These are phyloP conservation scores for Xylaria bambusicola DNA, from an alignment of 495 filamentous ascomycete species.

Conservation along the genomic window DNA sequence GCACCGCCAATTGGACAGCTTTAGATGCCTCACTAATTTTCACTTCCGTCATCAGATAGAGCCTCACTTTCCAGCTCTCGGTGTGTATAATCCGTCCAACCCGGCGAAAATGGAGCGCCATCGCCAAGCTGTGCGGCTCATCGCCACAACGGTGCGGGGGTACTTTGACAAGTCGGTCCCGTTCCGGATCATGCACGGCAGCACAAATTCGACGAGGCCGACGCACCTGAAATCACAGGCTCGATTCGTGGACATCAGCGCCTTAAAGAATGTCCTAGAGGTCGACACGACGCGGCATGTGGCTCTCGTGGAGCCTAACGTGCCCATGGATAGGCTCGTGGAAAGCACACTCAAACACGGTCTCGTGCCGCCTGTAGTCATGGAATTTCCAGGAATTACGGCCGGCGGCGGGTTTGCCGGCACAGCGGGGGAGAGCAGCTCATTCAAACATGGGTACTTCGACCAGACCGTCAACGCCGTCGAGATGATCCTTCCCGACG, in stretches of 20 bases:
- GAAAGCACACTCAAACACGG: constrained; percentile 52
- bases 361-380: constrained; percentile 58
- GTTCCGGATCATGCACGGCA: constrained; percentile 78
- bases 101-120: constrained; percentile 48
- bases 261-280: constrained; percentile 36
- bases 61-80: too few relatives aligned
- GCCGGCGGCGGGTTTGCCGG: constrained; percentile 64
- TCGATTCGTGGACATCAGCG: constrained; percentile 45
- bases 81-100: too few relatives aligned
- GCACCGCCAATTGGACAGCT: background rate
- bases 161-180: constrained; percentile 60
- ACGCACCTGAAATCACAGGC: constrained; percentile 29
- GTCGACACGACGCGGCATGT: constrained; percentile 42
- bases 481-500: constrained; percentile 63
- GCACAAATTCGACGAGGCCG: constrained; percentile 71
- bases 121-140: constrained; percentile 43
- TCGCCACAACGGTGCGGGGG: constrained; percentile 51
- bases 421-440: constrained; percentile 60
- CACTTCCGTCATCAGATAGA: background rate
- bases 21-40: too few relatives aligned
- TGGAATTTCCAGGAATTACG: constrained; percentile 67
- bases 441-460: constrained; percentile 62
- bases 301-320: constrained; percentile 64
- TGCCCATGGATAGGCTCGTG: constrained; percentile 64
- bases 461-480: constrained; percentile 54